These are phyloP conservation scores for Castanea mollissima DNA, from an alignment of 306 rosid genomes.

Conservation along the genomic window DNA sequence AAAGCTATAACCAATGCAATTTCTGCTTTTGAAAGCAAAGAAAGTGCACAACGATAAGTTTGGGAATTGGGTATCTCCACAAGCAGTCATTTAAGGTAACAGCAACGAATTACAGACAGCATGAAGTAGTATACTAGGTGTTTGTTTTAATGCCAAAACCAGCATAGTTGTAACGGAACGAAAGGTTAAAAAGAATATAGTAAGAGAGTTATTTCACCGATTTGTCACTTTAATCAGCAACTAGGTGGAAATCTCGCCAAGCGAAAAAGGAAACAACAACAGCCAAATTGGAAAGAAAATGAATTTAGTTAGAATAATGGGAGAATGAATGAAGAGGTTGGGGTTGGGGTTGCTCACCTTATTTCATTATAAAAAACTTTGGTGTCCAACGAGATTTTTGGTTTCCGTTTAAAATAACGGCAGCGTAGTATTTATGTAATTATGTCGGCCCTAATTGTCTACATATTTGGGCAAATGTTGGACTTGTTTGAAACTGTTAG, in stretches of 20 bases:
- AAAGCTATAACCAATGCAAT: neutral
- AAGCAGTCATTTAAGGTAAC: neutral
- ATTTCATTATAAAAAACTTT: neutral
- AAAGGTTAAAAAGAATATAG: neutral
- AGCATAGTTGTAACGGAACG: neutral
- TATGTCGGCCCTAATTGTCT: too few species aligned
- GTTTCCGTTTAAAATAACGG: neutral
- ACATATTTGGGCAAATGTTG: too few species aligned
- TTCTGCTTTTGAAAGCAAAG: too few species aligned
- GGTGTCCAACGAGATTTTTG: neutral
- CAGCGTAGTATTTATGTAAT: too few species aligned
- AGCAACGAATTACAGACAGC: neutral
- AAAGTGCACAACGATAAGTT: neutral
- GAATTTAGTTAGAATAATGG: neutral
- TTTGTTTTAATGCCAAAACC: constrained; percentile 14
- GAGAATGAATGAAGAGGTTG: neutral
- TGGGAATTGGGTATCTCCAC: neutral
- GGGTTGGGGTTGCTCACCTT: neutral
- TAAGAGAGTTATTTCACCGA: neutral
- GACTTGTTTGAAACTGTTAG: too few species aligned
- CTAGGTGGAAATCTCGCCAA: neutral
- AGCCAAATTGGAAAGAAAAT: neutral
- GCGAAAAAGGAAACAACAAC: neutral
- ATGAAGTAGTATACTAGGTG: neutral
- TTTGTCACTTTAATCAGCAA: neutral